Base-by-base conservation (phyloP, 2,329 filamentous ascomycete species). In the Clonostachys rhizophaga region DNA sequence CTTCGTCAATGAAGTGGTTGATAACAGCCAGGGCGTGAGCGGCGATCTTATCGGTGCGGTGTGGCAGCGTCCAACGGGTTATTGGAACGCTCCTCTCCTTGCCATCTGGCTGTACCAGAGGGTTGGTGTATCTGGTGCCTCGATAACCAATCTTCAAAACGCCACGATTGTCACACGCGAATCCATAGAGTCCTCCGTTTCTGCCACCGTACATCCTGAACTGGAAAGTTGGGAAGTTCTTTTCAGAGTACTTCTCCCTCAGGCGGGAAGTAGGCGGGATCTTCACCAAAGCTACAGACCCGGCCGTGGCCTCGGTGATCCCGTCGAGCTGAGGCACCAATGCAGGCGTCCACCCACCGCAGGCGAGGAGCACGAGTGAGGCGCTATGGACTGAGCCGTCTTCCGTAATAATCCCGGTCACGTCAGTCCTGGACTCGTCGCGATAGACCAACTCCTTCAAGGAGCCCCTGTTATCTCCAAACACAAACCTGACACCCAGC, bases 131-230 rank as follows among this genome's bases (percentile, higher is more conserved):
- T 55, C 79, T 80, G 0, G 66, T 75, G 2, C 71, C 73, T 1
- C 76, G 66, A 48, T 71, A 81, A 3, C 70, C 76, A 48, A 75
- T 66, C 53, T 78, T 76, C 44, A 78, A 53, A n/a, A 66, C 54
- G 0, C 74, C 69, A 4, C 69, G 51, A 8, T 68, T 59, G 18
- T 69, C 66, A 1, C 66, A 54, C 0, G 76, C 66, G 42, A 79
- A 76, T 14, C 75, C 74, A 50, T 77, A 75, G 0, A 77, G 58
- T 2, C 71, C 72, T 1, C 69, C 71, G 8, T 62, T 55, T 5
- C 50, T 53, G 10, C 55, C 54, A 5, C 49, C 40, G 6, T 50
- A 49, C 45, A 57, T 57, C 12, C 56, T 50, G 42, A 50, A 56
- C 40, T 58, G 59, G 62, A 71, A 74, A 59, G 43, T 49, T 9